Evolutionary conservation across 768 basidiomycete species (phyloP).

Genomic region (Auricularia cornea): DNA sequence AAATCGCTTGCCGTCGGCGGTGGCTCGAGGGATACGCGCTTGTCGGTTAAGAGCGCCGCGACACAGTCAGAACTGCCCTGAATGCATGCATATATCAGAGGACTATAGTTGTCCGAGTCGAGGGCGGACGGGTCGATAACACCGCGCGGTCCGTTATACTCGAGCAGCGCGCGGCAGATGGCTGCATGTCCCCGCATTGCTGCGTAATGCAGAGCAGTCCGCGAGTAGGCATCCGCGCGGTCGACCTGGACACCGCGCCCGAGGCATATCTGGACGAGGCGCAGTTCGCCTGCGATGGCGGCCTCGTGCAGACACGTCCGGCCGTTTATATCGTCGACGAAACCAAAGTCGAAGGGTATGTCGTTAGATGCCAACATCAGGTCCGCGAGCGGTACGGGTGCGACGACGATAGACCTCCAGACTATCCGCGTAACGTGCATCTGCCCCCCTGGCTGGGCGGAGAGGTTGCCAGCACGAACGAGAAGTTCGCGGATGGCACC

Average conservation of each 20-base stretch:
- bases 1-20: conserved; percentile 55
- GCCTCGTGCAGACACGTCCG: conserved; percentile 92
- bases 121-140: conserved; percentile 42
- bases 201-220: conserved; percentile 91
- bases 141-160: conserved; percentile 42
- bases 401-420: conserved; percentile 86
- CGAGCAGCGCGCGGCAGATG: conserved; percentile 69
- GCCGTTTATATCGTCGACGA: conserved; percentile 95
- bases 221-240: conserved; percentile 82
- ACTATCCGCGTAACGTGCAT: conserved; percentile 81
- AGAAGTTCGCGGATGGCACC: conserved; percentile 61
- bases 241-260: conserved; percentile 59
- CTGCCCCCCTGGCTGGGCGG: conserved; percentile 47
- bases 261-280: conserved; percentile 76
- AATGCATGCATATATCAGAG: conserved; percentile 89
- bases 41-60: conserved; percentile 65
- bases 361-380: conserved; percentile 61
- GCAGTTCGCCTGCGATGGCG: conserved; percentile 70
- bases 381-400: conserved; percentile 62
- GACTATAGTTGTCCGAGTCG: conserved; percentile 90
- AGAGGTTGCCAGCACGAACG: conserved; percentile 57
- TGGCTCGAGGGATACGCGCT: conserved; percentile 56
- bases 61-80: conserved; percentile 80
- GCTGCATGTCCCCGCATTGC: conserved; percentile 82
- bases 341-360: conserved; percentile 76